Conservation (phyloP, 2,329 filamentous ascomycete genomes). For the Basipetospora sp. region DNA sequence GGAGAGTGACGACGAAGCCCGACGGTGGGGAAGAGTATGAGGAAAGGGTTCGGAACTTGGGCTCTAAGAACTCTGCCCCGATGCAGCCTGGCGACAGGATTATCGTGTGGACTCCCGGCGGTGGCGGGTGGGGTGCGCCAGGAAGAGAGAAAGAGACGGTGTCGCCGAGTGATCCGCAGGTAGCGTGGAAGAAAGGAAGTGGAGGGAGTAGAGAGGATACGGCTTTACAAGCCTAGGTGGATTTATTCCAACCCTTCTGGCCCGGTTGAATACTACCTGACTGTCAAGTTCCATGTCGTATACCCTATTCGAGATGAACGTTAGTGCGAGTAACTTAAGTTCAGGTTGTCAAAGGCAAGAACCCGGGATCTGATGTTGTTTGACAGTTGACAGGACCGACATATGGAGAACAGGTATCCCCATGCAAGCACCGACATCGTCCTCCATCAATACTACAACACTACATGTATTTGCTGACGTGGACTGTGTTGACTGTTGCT, state of each 20-base stretch:
- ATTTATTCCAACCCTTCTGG: not conserved
- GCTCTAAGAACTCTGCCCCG: slow-evolving; percentile 63
- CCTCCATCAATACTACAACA: no score
- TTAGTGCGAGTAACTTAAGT: no score
- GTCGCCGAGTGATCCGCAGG: slow-evolving; percentile 38
- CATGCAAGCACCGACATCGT: no score
- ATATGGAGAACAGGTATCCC: no score
- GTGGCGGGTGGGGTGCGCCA: slow-evolving; percentile 45
- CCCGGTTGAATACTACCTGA: no score
- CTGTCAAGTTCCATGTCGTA: no score
- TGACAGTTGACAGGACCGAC: no score
- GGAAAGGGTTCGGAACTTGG: slow-evolving; percentile 54
- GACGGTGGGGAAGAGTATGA: slow-evolving; percentile 30
- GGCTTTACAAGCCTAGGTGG: slow-evolving; percentile 37
- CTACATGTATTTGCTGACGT: no score
- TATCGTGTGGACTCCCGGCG: slow-evolving; percentile 63
- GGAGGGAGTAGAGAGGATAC: slow-evolving; percentile 41
- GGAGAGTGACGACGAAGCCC: slow-evolving; percentile 16
- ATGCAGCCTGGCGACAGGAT: slow-evolving; percentile 68
- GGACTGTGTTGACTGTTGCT: no score
- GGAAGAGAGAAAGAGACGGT: slow-evolving; percentile 33
- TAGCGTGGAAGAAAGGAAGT: slow-evolving; percentile 41
- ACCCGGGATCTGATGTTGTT: no score
- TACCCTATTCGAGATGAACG: no score
- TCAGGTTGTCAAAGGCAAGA: no score